A percentile compares a stretch with the other conserved stretches of the same genome.
Evolutionary conservation across 345 rosid genomes (phyloP).

Genomic region (Rhodamnia argentea): DNA sequence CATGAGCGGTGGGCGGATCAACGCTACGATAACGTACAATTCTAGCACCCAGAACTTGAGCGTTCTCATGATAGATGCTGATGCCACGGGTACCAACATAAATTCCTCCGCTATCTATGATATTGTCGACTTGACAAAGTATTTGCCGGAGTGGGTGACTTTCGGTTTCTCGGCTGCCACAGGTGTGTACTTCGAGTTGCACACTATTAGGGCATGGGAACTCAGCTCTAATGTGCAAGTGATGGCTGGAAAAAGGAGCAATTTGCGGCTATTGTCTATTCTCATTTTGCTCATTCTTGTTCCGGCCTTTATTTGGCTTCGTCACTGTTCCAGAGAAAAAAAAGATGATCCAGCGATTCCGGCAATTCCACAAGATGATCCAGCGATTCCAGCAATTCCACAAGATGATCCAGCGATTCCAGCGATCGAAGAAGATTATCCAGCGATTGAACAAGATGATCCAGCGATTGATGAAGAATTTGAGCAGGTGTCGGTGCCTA

Average conservation of each 20-base stretch:
- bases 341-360: neutral
- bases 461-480: neutral
- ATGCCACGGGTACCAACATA: too few relatives aligned
- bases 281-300: neutral
- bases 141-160: too few relatives aligned
- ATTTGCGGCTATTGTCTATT: neutral
- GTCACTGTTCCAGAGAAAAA: neutral
- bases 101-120: too few relatives aligned
- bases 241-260: neutral
- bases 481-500: neutral
- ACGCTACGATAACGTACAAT: too few relatives aligned
- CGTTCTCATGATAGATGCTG: too few relatives aligned
- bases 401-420: neutral
- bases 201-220: slow-evolving; percentile 3
- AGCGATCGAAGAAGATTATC: neutral
- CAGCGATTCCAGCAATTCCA: neutral
- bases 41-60: too few relatives aligned
- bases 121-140: too few relatives aligned
- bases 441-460: neutral
- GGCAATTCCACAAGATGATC: too few relatives aligned
- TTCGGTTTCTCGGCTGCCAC: too few relatives aligned
- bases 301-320: neutral
- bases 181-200: neutral
- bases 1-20: neutral
- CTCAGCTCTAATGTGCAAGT: neutral